Base-by-base conservation (phyloP, 768 basidiomycete species). In the Harrya chromipes region DNA sequence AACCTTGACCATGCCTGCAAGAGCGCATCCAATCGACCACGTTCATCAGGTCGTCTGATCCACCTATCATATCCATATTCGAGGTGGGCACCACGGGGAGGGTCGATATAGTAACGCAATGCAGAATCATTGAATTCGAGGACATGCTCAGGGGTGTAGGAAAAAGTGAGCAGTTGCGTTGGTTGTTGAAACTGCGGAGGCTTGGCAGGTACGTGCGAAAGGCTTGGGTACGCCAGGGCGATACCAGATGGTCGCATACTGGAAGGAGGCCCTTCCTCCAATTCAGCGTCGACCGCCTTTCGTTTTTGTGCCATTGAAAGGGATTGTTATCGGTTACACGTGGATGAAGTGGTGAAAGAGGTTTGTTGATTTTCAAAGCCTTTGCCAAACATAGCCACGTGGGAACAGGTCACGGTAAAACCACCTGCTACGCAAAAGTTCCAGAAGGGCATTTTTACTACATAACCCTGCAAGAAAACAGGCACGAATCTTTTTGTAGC, bases 61-160 rank as follows among this genome's bases (percentile, higher is more conserved):
- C 90, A 93, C 11, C 76, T 74, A 11, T 88, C 82, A 64, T 87
- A 92, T 1, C 85, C 87, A 66, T 83, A 77, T 1, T 74, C 70
- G 2, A 94, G 76, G 55, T 87, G 77, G 1, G 86, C 87, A 7
- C 76, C 72, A 6, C 56, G 66, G 4, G 88, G 90, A 10, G 89
- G 88, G 40, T 80, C 74, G 39, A 82, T 73, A 56, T 80, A 89
- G 64, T 87, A 90, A 42, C 83, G 77, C 71, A 91, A 57, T 0
- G 87, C 83, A 16, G 83, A 77, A 62, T 92, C 74, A 17, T 75
- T 76, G 65, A 89, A 90, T 50, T 80, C 75, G 23, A 86, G 77
- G 13, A 67, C 70, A 43, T 79, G 81, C 8, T 66, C 66, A 13
- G 81, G 69, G 14, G 77, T 78, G 59, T 88, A 88, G 8, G 88